Conservation (phyloP, 768 basidiomycete genomes). For the Chiua virens region DNA sequence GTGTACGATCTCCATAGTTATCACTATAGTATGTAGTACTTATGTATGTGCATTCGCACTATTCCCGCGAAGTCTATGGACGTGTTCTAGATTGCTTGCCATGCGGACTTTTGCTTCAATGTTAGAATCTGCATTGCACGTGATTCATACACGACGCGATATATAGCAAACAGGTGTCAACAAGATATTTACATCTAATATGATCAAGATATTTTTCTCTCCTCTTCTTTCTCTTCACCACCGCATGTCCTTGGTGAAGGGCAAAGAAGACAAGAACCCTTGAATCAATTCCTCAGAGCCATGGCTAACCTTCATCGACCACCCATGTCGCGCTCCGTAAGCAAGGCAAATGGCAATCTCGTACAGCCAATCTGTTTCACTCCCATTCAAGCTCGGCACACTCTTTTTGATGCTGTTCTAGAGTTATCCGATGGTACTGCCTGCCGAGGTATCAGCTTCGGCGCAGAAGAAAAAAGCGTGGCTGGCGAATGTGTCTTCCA, state of each 20-base stretch:
- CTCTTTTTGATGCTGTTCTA: slow-evolving; percentile 62
- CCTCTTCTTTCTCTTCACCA: slow-evolving; percentile 49
- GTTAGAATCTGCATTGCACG: not conserved
- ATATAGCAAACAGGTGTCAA: slow-evolving; percentile 25
- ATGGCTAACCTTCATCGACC: slow-evolving; percentile 39
- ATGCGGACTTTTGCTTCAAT: not conserved
- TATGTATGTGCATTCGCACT: too few species aligned
- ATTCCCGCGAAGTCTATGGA: not conserved
- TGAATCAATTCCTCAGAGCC: slow-evolving; percentile 5
- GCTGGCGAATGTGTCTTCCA: slow-evolving; percentile 99
- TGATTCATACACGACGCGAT: slow-evolving; percentile 4
- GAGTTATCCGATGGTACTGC: slow-evolving; percentile 90
- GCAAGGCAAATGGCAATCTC: slow-evolving; percentile 34
- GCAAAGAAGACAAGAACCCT: slow-evolving; percentile 42
- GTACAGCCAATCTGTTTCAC: slow-evolving; percentile 37
- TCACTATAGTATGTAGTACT: not conserved
- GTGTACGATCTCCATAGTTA: not conserved
- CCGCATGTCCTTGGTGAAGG: slow-evolving; percentile 40
- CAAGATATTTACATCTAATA: slow-evolving; percentile 6
- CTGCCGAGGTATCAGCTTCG: slow-evolving; percentile 89
- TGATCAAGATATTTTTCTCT: slow-evolving; percentile 26
- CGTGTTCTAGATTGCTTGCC: not conserved
- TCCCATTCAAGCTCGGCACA: slow-evolving; percentile 22
- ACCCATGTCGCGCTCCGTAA: slow-evolving; percentile 45
- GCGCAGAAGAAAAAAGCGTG: slow-evolving; percentile 86